Evolutionary conservation across 805 yeast genomes (phyloP), one percentile per base, ranked within the genome.

Genomic region (Sporopachydermia quercuum): DNA sequence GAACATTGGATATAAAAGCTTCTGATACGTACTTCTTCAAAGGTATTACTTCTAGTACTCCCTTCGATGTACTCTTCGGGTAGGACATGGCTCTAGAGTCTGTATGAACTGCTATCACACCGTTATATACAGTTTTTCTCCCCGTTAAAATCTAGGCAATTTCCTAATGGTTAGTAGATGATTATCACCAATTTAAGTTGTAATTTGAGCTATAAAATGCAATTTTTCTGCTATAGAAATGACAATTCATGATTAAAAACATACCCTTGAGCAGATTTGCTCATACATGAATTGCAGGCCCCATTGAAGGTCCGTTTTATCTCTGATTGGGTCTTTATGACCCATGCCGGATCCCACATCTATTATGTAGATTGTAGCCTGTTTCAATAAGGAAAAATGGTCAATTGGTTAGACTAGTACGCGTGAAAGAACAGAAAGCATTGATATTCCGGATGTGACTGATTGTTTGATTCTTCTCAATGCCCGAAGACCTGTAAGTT

Each of bases 221-320:
- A n/a, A n/a, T n/a, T n/a, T n/a, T n/a, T n/a, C n/a, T n/a, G n/a
- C n/a, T n/a, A n/a, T n/a, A n/a, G n/a, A n/a, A n/a, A n/a, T n/a
- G n/a, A n/a, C n/a, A n/a, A n/a, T n/a, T n/a, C n/a, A n/a, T n/a
- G n/a, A n/a, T n/a, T n/a, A n/a, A n/a, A n/a, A n/a, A 23, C 30
- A 8, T 23, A 23, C 30, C 30, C 30, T 8, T 8, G 30, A 23
- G 13, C 13, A 8, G 8, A 23, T 23, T n/a, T 23, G 30, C 8
- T 52, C 47, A 41, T 56, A 53, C 27, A 57, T 49, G 30, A 54
- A 58, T 27, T 45, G 44, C 33, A 56, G 40, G 3, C 57, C 58
- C 18, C 45, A 43, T 4, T 47, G 50, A 3, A 54, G 45, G 37
- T 54, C 55, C 15, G 53, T 43, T 5, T 42, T 38, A 19, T 42